A percentile compares a stretch with the other conserved stretches of the same genome.
Conservation (phyloP, 768 basidiomycete species). For the Agaricus subrufescens region DNA sequence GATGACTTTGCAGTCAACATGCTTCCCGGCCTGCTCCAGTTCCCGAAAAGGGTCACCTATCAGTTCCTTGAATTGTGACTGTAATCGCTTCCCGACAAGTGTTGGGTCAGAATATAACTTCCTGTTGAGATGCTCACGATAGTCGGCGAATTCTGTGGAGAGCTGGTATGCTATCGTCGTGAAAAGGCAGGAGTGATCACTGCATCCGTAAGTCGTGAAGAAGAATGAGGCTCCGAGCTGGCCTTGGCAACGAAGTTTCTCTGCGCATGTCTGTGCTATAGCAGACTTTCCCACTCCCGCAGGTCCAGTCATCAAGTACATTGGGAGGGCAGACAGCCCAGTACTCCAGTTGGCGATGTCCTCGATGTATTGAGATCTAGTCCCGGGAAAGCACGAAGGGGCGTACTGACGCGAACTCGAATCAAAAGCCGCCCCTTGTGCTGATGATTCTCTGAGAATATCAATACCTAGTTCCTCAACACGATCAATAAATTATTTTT, state of each 20-base stretch:
- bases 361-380: constrained; percentile 1
- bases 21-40: not conserved
- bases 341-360: constrained; percentile 3
- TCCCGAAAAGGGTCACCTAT: not conserved
- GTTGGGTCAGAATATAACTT: not conserved
- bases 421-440: not conserved
- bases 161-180: constrained; percentile 7
- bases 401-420: not conserved
- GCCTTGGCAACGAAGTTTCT: not conserved
- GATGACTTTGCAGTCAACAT: not conserved
- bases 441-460: not conserved
- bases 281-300: constrained; percentile 1
- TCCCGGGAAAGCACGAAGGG: constrained; percentile 10
- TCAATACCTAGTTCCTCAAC: not conserved
- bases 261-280: constrained; percentile 1
- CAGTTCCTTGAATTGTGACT: not conserved
- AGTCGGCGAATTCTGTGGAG: not conserved
- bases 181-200: not conserved
- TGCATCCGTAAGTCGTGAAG: constrained; percentile 1
- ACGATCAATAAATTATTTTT: not conserved
- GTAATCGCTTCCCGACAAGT: not conserved
- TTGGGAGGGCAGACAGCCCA: not conserved
- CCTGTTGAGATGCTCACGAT: not conserved
- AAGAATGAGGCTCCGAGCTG: constrained; percentile 9
- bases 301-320: not conserved